Evolutionary conservation across 192 early-diverging fungal species (phyloP).

Genomic region (Coemansia sp.): DNA sequence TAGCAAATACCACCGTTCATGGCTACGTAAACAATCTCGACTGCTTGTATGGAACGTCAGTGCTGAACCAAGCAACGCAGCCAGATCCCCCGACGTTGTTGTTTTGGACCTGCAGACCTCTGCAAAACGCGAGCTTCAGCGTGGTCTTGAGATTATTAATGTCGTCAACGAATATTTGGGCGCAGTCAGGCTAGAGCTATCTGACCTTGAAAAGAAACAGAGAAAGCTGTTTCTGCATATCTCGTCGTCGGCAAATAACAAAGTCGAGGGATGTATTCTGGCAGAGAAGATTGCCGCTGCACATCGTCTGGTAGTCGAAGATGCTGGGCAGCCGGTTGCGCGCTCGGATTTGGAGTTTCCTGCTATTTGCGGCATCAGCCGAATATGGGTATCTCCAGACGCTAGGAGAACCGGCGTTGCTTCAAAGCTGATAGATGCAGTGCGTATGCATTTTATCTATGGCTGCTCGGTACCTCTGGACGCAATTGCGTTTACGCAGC

Average conservation of each 20-base stretch:
- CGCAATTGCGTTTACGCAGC: constrained; percentile 59
- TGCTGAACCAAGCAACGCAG: not conserved
- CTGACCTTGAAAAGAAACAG: constrained; percentile 18
- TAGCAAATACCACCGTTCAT: constrained; percentile 32
- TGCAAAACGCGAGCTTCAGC: constrained; percentile 25
- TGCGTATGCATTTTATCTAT: constrained; percentile 49
- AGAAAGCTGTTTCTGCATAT: constrained; percentile 54
- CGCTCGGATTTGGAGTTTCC: constrained; percentile 3
- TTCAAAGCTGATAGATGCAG: constrained; percentile 38
- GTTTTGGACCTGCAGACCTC: constrained; percentile 21
- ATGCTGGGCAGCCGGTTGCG: not conserved
- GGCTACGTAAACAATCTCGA: constrained; percentile 24
- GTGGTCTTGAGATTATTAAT: constrained; percentile 44
- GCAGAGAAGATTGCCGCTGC: constrained; percentile 48
- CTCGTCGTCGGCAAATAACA: constrained; percentile 6
- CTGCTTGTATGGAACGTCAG: constrained; percentile 20
- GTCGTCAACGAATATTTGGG: constrained; percentile 53
- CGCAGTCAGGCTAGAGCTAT: constrained; percentile 20
- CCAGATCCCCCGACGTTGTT: constrained; percentile 7
- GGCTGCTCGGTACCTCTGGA: constrained; percentile 30
- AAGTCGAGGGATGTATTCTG: constrained; percentile 52
- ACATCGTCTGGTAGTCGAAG: constrained; percentile 11
- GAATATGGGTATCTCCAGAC: constrained; percentile 58
- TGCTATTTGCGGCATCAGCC: constrained; percentile 57
- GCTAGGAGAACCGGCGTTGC: constrained; percentile 53